phyloP scores from a whole-genome alignment of 169 alveolate genomes.

The Plasmodium sp. region DNA sequence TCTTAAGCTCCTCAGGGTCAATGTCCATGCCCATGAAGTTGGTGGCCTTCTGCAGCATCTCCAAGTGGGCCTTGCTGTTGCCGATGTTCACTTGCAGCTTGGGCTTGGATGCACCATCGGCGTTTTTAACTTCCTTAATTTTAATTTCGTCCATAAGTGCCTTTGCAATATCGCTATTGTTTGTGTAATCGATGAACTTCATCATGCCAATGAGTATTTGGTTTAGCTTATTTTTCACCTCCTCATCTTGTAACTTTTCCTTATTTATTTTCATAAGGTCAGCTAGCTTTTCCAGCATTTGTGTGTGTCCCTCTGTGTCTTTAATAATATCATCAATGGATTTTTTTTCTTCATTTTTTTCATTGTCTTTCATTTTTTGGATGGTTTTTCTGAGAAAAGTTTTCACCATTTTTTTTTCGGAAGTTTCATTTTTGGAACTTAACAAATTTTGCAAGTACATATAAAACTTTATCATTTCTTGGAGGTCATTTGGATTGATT shows the following conservation, averaged over 20 bases:
- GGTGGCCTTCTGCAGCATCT: constrained; percentile 69
- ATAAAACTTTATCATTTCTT: constrained; percentile 68
- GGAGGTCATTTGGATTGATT: constrained; percentile 51
- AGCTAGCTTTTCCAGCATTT: constrained; percentile 71
- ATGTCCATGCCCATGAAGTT: constrained; percentile 67
- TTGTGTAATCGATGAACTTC: constrained; percentile 64
- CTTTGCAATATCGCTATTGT: constrained; percentile 17
- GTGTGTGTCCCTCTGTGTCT: constrained; percentile 66
- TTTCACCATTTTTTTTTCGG: constrained; percentile 73
- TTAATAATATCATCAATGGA: constrained; percentile 67
- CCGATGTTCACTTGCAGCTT: constrained; percentile 46
- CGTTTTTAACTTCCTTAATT: constrained; percentile 40
- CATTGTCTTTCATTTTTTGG: constrained; percentile 69
- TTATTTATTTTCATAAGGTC: constrained; percentile 28
- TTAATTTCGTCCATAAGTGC: constrained; percentile 38
- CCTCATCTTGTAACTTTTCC: constrained; percentile 40
- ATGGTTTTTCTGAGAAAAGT: constrained; percentile 69
- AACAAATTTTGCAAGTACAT: constrained; percentile 66
- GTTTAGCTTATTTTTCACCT: constrained; percentile 55
- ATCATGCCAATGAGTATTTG: constrained; percentile 72
- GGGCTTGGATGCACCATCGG: constrained; percentile 30
- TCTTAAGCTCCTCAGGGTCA: constrained; percentile 48
- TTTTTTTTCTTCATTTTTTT: constrained; percentile 53
- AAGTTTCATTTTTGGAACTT: constrained; percentile 57
- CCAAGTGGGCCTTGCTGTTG: constrained; percentile 53